These are phyloP conservation scores for Coniosporium apollinis DNA, from an alignment of 495 filamentous ascomycete species.

Conservation along the genomic window DNA sequence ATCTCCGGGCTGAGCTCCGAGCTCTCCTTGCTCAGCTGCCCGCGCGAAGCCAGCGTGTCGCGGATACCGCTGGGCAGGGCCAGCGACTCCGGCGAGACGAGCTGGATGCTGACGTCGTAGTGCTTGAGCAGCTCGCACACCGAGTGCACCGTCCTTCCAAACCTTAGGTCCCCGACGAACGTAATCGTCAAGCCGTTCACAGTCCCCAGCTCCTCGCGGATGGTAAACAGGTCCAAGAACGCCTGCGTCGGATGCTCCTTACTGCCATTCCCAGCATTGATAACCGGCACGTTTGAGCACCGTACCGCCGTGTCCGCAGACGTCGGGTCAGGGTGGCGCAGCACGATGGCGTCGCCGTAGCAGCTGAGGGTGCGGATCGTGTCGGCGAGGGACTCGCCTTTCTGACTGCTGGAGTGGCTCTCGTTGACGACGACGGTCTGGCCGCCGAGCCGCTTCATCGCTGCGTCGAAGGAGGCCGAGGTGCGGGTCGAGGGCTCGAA, in stretches of 20 bases:
- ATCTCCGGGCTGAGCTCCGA: conserved; percentile 72
- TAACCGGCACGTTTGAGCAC: conserved; percentile 75
- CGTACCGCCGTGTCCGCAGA: conserved; percentile 67
- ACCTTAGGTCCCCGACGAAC: conserved; percentile 81
- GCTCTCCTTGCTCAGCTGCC: conserved; percentile 56
- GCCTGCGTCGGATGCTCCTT: conserved; percentile 95
- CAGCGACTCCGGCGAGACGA: conserved; percentile 70
- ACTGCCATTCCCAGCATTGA: conserved; percentile 93
- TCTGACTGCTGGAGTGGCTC: conserved; percentile 66
- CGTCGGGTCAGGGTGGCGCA: conserved; percentile 72
- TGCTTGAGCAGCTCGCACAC: conserved; percentile 82
- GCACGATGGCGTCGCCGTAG: conserved; percentile 85
- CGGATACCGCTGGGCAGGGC: conserved; percentile 58
- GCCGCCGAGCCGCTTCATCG: conserved; percentile 93
- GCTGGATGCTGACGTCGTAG: conserved; percentile 85
- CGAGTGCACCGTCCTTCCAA: conserved; percentile 89
- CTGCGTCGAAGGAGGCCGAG: conserved; percentile 89
- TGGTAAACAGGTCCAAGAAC: conserved; percentile 96
- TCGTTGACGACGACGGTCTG: conserved; percentile 62
- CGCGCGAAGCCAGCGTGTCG: conserved; percentile 48
- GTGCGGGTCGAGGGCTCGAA: conserved; percentile 95
- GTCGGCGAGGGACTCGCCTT: conserved; percentile 87
- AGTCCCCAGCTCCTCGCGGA: conserved; percentile 89
- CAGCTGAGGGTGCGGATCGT: conserved; percentile 83
- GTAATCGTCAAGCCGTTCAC: conserved; percentile 90